These are phyloP conservation scores for Usnea hakonensis DNA, from an alignment of 495 filamentous ascomycete species.

Conservation along the genomic window DNA sequence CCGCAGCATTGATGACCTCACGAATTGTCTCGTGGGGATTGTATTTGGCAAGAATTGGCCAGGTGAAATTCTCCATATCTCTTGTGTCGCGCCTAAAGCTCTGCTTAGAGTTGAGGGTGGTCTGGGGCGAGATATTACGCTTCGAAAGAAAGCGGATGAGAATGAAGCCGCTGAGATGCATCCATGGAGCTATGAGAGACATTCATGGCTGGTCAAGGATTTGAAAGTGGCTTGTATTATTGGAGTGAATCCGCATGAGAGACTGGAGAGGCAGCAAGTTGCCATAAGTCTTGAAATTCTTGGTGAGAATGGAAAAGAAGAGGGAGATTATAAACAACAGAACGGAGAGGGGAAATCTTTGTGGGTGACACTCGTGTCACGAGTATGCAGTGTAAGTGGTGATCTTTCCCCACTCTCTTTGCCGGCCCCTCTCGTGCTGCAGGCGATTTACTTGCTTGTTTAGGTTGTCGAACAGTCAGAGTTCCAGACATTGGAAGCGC, in stretches of 20 bases:
- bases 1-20: constrained; percentile 13
- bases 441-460: not conserved
- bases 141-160: not conserved
- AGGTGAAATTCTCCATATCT: constrained; percentile 16
- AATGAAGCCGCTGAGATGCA: not conserved
- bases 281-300: constrained; percentile 31
- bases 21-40: not conserved
- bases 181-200: not conserved
- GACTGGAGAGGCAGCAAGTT: constrained; percentile 50
- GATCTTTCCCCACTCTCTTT: not conserved
- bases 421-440: not conserved
- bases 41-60: constrained; percentile 13
- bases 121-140: constrained; percentile 7
- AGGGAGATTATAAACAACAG: not conserved
- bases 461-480: constrained; percentile 46
- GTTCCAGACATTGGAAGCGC: constrained; percentile 50
- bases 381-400: constrained; percentile 11
- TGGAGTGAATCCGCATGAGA: constrained; percentile 51
- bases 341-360: not conserved
- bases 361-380: constrained; percentile 16
- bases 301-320: not conserved
- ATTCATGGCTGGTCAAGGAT: constrained; percentile 12
- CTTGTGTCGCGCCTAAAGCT: constrained; percentile 14
- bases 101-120: constrained; percentile 21
- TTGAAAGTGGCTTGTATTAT: constrained; percentile 36